Base-by-base conservation (phyloP, 108 stramenopile species). In the Cyclostephanos tholiformis region DNA sequence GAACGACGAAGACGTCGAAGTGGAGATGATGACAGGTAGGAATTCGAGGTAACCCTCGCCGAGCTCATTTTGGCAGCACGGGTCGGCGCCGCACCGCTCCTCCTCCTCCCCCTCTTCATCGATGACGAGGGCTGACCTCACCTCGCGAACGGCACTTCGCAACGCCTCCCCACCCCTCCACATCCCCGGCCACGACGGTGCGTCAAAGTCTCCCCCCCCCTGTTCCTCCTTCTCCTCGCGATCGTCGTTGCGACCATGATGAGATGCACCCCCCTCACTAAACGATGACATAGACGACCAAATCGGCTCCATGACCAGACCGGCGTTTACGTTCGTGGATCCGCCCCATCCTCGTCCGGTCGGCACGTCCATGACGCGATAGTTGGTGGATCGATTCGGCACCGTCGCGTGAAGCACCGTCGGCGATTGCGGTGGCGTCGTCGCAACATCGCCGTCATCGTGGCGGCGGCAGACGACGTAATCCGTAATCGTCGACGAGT, bases 241-340 rank as follows among this genome's bases (percentile, higher is more conserved):
- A 19, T 51, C 50, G 20, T 17, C 50, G 10, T 20, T 10, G 20
- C 20, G 4, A 20, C 9, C 50, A 10, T 20, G 4, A 9, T 4
- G 17, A 51, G n/a, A n/a, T n/a, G n/a, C n/a, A n/a, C 49, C 19
- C 55, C 5, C 55, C 22, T 5, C 20, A 23, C 25, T 2, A 19
- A 9, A 41, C 41, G 41, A 41, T 12, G 41, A 41, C 41, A 14
- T 32, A 2, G 16, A 6, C 29, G 7, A 20, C 59, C 16, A 26
- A 53, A 27, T 27, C 63, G 92, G 92, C 11, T 76, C 66, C 22
- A 74, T 46, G 26, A 79, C 53, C 30, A 93, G 63, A n/a, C 87
- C 77, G 5, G 92, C 92, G 73, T 93, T 78, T 26, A 91, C 82
- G 56, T 88, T 89, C n/a, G 88, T 89, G 13, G 84, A 72, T 0